Percentiles rank a stretch among this genome's conserved stretches.
Conservation (phyloP, 73 alveolate genomes). For the Blepharisma japonicum region DNA sequence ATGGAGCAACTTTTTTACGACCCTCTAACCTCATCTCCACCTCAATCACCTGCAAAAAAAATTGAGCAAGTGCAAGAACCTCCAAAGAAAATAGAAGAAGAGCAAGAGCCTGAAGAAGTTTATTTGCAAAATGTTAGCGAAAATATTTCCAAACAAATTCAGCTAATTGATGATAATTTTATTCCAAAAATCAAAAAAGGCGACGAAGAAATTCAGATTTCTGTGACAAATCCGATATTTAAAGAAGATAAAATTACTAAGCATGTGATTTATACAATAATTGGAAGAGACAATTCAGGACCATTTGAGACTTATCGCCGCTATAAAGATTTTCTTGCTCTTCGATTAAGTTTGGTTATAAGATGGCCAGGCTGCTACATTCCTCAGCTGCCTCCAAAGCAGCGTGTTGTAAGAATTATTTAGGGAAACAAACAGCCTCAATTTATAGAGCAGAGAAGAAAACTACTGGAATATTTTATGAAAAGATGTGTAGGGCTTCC, state of each 20-base stretch:
- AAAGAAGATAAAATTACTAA: constrained; percentile 12
- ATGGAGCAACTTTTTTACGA: no score
- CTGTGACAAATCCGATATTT: no score
- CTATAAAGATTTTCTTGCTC: constrained; percentile 68
- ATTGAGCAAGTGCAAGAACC: no score
- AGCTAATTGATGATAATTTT: no score
- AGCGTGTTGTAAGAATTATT: neutral
- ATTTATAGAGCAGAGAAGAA: constrained; percentile 35
- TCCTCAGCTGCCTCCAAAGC: constrained; percentile 69
- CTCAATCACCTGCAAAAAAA: no score
- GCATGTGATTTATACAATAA: constrained; percentile 54
- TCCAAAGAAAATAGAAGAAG: no score
- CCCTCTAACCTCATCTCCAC: no score
- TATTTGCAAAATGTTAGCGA: no score
- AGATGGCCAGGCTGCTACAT: constrained; percentile 80
- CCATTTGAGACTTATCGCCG: constrained; percentile 66
- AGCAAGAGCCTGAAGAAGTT: no score
- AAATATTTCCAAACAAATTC: no score
- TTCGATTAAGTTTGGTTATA: constrained; percentile 48
- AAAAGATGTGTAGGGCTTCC: constrained; percentile 33
- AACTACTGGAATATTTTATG: constrained; percentile 35
- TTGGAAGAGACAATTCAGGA: constrained; percentile 71
- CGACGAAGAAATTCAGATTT: no score
- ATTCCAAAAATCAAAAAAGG: no score
- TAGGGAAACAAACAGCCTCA: constrained; percentile 38